These are phyloP conservation scores for Boletus rubescentipes DNA, from an alignment of 768 basidiomycete species.

Conservation along the genomic window DNA sequence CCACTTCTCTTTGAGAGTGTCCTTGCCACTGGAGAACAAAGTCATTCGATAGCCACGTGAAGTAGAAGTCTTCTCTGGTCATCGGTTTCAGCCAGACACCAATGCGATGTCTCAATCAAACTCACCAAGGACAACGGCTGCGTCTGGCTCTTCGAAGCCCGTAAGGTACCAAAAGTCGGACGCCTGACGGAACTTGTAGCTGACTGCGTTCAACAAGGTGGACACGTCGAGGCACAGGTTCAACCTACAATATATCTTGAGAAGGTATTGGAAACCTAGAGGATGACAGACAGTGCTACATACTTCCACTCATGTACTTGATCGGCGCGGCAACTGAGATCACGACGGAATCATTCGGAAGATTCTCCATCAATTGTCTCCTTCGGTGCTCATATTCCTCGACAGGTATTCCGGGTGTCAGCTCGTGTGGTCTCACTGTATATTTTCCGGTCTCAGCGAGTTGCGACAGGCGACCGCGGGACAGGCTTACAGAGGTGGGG, in stretches of 20 bases:
- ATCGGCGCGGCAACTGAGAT: constrained; percentile 76
- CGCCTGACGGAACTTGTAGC: constrained; percentile 93
- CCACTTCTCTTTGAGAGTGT: constrained; percentile 83
- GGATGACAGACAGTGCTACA: constrained; percentile 31
- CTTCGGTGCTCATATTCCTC: constrained; percentile 78
- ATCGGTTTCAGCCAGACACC: not conserved
- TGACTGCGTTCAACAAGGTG: constrained; percentile 33
- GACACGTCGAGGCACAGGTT: not conserved
- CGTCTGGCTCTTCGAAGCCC: constrained; percentile 91
- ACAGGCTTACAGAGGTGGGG: constrained; percentile 67
- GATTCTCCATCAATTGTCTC: constrained; percentile 62
- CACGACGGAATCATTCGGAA: constrained; percentile 74
- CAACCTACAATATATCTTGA: constrained; percentile 73
- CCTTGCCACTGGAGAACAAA: constrained; percentile 75
- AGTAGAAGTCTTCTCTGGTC: constrained; percentile 64
- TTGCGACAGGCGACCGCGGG: not conserved
- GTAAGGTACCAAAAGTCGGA: constrained; percentile 96
- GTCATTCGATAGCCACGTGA: constrained; percentile 84
- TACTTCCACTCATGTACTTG: constrained; percentile 84
- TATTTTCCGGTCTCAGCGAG: constrained; percentile 3
- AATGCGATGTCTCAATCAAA: constrained; percentile 8
- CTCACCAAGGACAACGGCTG: constrained; percentile 80
- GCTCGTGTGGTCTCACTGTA: constrained; percentile 58
- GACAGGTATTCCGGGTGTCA: constrained; percentile 79
- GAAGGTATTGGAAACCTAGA: constrained; percentile 14